Conservation (phyloP, 331 rosid genomes). For the Quercus tomentella region DNA sequence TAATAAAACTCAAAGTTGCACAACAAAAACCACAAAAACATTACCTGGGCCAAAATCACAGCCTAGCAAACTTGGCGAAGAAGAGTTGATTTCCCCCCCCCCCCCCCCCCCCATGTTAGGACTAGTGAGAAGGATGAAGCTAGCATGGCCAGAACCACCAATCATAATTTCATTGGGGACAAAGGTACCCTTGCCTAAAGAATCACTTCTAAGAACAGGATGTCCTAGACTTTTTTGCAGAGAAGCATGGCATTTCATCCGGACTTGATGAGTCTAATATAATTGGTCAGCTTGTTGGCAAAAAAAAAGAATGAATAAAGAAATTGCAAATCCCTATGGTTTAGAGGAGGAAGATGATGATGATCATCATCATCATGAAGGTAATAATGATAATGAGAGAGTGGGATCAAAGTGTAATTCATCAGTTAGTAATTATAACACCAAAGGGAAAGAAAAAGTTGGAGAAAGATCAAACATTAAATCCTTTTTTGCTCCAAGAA, state of each 20-base stretch:
- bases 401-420: too few relatives aligned
- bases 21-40: conserved; percentile 5
- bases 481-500: too few relatives aligned
- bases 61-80: conserved; percentile 98
- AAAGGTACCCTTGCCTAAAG: conserved; percentile 76
- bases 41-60: conserved; percentile 83
- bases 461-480: too few relatives aligned
- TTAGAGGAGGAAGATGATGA: too few relatives aligned
- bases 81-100: conserved; percentile 99
- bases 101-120: conserved; percentile 99
- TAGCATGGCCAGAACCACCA: conserved; percentile 71
- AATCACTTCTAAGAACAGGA: conserved; percentile 84
- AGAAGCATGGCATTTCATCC: conserved; percentile 51
- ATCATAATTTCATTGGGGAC: conserved; percentile 70
- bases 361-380: too few relatives aligned
- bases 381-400: too few relatives aligned
- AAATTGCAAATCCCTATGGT: too few relatives aligned
- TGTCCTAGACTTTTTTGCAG: conserved; percentile 79
- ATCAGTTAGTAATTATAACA: too few relatives aligned
- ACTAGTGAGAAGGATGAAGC: conserved; percentile 82
- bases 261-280: conserved; percentile 40
- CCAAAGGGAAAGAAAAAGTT: too few relatives aligned
- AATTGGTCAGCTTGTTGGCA: conserved; percentile 58
- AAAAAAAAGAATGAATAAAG: too few relatives aligned
- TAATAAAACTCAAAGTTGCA: not conserved